Evolutionary conservation across 176 grass and related monocot genomes (phyloP).

Genomic region (Poa annua): DNA sequence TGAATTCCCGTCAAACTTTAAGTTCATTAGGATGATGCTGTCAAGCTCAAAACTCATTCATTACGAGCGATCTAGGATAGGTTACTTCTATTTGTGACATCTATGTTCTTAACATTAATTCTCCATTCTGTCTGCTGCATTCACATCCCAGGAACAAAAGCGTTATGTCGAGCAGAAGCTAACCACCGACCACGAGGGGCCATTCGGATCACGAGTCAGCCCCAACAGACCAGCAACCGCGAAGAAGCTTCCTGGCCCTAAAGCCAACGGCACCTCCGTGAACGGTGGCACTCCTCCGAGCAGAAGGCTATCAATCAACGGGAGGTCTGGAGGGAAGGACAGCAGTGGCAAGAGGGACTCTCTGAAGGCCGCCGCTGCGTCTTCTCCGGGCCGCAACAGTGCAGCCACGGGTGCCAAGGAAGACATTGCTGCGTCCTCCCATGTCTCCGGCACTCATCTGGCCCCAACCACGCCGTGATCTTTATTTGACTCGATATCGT

Average conservation of each 20-base stretch:
- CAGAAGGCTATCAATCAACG: constrained; percentile 76
- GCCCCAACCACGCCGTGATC: constrained; percentile 73
- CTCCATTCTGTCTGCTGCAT: neutral
- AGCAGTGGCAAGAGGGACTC: constrained; percentile 53
- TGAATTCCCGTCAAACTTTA: neutral
- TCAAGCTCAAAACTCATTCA: neutral
- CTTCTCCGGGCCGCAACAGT: constrained; percentile 46
- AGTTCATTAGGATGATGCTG: neutral
- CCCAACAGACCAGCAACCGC: constrained; percentile 63
- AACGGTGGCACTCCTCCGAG: constrained; percentile 69
- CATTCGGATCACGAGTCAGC: constrained; percentile 65
- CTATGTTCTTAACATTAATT: neutral
- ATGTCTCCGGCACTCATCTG: constrained; percentile 49
- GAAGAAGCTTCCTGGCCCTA: constrained; percentile 68
- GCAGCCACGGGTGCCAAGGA: constrained; percentile 40
- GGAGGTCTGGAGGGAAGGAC: constrained; percentile 69
- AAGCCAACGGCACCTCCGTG: constrained; percentile 62
- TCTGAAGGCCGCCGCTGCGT: constrained; percentile 3
- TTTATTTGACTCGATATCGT: constrained; percentile 45
- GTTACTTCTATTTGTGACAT: neutral
- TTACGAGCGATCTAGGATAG: neutral
- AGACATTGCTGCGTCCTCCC: constrained; percentile 40
- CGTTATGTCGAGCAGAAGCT: constrained; percentile 61
- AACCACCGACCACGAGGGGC: constrained; percentile 66
- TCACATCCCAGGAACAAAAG: constrained; percentile 81